phyloP scores from a whole-genome alignment of 768 basidiomycete species.

The Pleurotus eryngii region DNA sequence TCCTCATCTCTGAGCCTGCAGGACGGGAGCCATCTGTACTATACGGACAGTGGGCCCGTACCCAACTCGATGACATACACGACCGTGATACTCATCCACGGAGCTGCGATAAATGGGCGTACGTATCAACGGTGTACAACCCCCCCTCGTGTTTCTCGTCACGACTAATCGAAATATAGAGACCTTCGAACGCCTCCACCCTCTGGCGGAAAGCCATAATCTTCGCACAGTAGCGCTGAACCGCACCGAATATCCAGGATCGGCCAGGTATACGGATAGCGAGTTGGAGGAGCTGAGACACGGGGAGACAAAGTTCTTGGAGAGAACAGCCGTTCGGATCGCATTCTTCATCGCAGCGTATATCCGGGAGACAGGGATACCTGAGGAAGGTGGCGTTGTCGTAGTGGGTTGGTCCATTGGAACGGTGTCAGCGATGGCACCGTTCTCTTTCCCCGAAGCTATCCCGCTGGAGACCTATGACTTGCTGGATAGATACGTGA shows the following conservation, averaged over 20 bases:
- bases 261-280: slow-evolving; percentile 16
- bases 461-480: slow-evolving; percentile 1
- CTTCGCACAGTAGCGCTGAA: slow-evolving; percentile 9
- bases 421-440: slow-evolving; percentile 4
- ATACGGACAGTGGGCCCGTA: slow-evolving; percentile 2
- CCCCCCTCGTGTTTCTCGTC: background rate
- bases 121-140: background rate
- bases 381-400: slow-evolving; percentile 15
- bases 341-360: slow-evolving; percentile 17
- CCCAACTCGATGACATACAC: slow-evolving; percentile 12
- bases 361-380: slow-evolving; percentile 14
- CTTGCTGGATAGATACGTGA: slow-evolving; percentile 10
- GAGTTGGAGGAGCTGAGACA: slow-evolving; percentile 20
- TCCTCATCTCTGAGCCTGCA: background rate
- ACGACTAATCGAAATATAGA: slow-evolving; percentile 2
- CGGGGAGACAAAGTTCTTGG: slow-evolving; percentile 5
- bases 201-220: slow-evolving; percentile 11
- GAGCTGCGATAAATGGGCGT: slow-evolving; percentile 18
- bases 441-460: slow-evolving; percentile 6
- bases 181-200: slow-evolving; percentile 17
- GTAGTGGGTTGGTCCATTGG: slow-evolving; percentile 20
- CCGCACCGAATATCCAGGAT: slow-evolving; percentile 12
- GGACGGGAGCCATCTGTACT: background rate
- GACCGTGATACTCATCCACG: slow-evolving; percentile 19
- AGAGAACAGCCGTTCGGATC: slow-evolving; percentile 14